Conservation (phyloP, 192 early-diverging fungal genomes). For the Entomortierella lignicola region DNA sequence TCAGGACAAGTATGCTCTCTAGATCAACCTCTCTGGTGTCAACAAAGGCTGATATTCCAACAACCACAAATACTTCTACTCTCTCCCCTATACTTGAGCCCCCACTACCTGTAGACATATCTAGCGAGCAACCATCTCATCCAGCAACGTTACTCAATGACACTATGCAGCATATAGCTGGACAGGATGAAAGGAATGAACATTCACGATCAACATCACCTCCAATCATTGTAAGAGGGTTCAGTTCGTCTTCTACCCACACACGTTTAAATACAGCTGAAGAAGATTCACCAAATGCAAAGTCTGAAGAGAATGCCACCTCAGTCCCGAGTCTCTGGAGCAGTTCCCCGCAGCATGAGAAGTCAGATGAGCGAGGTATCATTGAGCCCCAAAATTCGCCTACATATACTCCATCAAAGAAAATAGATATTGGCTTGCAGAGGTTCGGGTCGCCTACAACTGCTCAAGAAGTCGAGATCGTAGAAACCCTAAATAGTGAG, state of each 20-base stretch:
- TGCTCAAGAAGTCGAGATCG: neutral
- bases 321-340: neutral
- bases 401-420: neutral
- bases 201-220: neutral
- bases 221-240: conserved; percentile 29
- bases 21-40: neutral
- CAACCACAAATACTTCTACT: neutral
- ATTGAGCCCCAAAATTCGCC: neutral
- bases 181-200: neutral
- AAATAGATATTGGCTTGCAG: neutral
- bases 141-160: neutral
- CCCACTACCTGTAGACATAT: neutral
- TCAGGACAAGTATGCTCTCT: neutral
- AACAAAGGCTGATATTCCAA: neutral
- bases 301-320: neutral
- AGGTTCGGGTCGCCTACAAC: conserved; percentile 1
- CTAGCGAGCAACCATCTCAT: neutral
- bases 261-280: neutral
- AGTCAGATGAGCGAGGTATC: neutral
- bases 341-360: neutral
- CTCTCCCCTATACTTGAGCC: neutral
- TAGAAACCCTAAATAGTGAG: conserved; percentile 1
- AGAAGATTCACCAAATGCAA: neutral
- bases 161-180: neutral
- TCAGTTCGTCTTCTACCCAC: conserved; percentile 9